Percentiles rank a stretch among this genome's conserved stretches.
Evolutionary conservation across 1,284 basidiomycete species (phyloP).

Genomic region (Trametes pubescens): DNA sequence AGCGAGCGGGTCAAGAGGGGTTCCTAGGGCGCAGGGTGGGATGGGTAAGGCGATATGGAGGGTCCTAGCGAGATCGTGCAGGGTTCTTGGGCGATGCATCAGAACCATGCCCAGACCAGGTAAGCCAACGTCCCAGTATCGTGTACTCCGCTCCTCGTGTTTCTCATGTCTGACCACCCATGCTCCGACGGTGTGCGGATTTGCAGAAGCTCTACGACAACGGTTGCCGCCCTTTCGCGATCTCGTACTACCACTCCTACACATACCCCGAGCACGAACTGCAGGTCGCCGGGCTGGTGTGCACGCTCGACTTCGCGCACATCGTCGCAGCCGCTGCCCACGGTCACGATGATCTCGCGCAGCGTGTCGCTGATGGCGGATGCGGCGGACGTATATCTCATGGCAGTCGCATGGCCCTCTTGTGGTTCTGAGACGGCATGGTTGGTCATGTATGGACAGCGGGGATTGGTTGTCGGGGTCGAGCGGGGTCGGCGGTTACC

Average conservation of each 20-base stretch:
- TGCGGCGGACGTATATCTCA: too few species aligned
- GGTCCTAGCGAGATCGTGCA: constrained; percentile 81
- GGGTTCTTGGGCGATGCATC: constrained; percentile 93
- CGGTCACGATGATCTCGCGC: constrained; percentile 96
- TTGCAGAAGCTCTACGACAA: constrained; percentile 74
- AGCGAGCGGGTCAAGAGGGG: constrained; percentile 71
- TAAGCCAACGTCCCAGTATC: constrained; percentile 38
- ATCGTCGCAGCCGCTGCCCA: constrained; percentile 88
- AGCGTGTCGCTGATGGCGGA: too few species aligned
- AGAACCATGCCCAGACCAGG: constrained; percentile 83
- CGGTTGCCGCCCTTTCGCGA: constrained; percentile 86
- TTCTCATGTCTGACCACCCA: constrained; percentile 36
- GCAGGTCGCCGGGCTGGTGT: constrained; percentile 76
- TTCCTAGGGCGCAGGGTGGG: constrained; percentile 81
- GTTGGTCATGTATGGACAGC: too few species aligned
- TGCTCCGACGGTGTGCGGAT: constrained; percentile 63
- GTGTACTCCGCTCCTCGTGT: not conserved
- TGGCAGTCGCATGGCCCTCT: too few species aligned
- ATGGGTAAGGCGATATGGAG: constrained; percentile 69
- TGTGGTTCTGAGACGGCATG: too few species aligned
- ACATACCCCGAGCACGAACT: constrained; percentile 88
- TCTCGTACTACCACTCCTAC: constrained; percentile 92
- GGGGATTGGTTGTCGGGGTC: too few species aligned
- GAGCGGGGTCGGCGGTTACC: too few species aligned
- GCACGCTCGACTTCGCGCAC: constrained; percentile 84